Percentiles rank a stretch among this genome's conserved stretches.
Evolutionary conservation across 495 filamentous ascomycete genomes (phyloP).

Genomic region (Tuber calosporum): DNA sequence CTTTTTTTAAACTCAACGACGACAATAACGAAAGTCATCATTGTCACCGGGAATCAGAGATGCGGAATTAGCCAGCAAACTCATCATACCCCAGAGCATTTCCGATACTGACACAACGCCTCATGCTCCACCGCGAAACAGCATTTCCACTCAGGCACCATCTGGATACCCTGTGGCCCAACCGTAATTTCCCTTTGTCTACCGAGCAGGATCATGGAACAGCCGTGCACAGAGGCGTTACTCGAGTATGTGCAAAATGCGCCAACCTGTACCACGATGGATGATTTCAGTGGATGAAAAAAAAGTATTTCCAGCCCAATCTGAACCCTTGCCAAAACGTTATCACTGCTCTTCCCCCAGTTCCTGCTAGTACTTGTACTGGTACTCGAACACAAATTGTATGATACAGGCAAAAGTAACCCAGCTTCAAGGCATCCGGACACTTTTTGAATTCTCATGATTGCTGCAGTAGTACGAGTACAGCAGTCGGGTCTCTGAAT

Average conservation of each 20-base stretch:
- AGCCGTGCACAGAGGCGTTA: constrained; percentile 29
- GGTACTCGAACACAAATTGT: too few species aligned
- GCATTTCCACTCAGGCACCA: constrained; percentile 20
- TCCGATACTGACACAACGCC: neutral
- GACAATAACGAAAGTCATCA: neutral
- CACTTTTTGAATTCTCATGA: too few species aligned
- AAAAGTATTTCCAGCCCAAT: constrained; percentile 29
- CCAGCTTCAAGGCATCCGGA: neutral
- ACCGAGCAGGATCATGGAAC: constrained; percentile 21
- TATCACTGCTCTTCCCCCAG: neutral
- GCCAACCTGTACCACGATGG: constrained; percentile 14
- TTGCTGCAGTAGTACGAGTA: neutral
- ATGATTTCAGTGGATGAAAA: neutral
- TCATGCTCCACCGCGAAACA: constrained; percentile 19
- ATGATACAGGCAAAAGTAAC: too few species aligned
- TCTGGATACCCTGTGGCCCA: constrained; percentile 22
- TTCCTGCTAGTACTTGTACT: too few species aligned
- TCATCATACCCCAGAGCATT: neutral
- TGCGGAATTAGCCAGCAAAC: neutral
- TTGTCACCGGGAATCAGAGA: neutral
- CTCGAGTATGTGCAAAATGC: constrained; percentile 34
- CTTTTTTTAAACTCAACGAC: neutral
- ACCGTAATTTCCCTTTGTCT: constrained; percentile 34
- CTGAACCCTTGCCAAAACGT: constrained; percentile 26
- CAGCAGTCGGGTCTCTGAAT: neutral